Conservation (phyloP, 139 green algal genomes). For the Picochlorum sp. region DNA sequence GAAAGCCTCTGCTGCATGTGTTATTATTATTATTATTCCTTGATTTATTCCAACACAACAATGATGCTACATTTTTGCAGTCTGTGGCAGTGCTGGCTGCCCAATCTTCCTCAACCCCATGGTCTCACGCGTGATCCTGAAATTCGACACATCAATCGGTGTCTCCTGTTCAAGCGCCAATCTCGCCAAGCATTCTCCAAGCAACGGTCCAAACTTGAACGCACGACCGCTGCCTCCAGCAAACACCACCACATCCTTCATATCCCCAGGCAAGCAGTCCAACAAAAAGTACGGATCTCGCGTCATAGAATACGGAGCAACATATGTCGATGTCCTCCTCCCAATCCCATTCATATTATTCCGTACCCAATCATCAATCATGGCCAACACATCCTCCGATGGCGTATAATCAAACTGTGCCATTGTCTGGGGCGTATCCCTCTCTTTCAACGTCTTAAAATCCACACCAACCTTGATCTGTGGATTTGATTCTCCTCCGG, state of each 20-base stretch:
- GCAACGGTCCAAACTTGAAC: constrained; percentile 2
- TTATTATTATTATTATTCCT: too few relatives aligned
- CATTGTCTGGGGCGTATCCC: not conserved
- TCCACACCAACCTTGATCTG: constrained; percentile 6
- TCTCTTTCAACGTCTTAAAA: constrained; percentile 1
- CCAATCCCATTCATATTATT: constrained; percentile 5
- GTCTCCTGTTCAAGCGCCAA: not conserved
- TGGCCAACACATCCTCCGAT: constrained; percentile 1
- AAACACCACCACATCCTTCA: not conserved
- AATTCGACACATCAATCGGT: not conserved
- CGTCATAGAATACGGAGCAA: constrained; percentile 1
- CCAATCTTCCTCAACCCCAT: constrained; percentile 1
- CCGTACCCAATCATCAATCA: constrained; percentile 3
- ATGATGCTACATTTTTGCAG: not conserved
- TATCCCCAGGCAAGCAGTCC: not conserved
- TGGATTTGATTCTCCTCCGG: not conserved
- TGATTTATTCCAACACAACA: too few relatives aligned
- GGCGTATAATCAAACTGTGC: not conserved
- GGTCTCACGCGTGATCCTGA: not conserved
- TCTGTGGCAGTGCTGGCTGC: not conserved
- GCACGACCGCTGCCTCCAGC: not conserved
- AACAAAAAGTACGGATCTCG: not conserved
- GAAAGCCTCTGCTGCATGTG: too few relatives aligned
- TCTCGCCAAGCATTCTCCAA: not conserved
- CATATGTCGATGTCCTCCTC: constrained; percentile 5